Evolutionary conservation across 2,329 filamentous ascomycete species (phyloP).

Genomic region (Penicillium sp.): DNA sequence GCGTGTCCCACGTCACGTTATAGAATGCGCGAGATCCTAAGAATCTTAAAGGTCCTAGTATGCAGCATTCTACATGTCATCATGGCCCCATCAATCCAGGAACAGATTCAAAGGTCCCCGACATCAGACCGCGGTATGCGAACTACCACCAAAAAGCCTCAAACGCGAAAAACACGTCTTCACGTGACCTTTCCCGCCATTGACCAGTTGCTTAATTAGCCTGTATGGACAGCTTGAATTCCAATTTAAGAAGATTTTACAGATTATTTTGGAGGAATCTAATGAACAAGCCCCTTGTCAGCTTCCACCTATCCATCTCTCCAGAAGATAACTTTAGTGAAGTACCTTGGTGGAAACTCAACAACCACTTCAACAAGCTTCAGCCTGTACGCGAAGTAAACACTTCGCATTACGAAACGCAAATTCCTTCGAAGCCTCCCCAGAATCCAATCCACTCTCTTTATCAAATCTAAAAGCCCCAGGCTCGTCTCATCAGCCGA

Average conservation of each 20-base stretch:
- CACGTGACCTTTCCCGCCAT: not conserved
- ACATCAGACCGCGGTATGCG: not conserved
- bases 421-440: not conserved
- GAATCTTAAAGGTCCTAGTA: constrained; percentile 8
- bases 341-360: too few relatives aligned
- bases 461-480: not conserved
- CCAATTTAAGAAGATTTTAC: too few relatives aligned
- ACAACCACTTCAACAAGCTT: not conserved
- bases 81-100: not conserved
- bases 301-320: too few relatives aligned
- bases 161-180: constrained; percentile 1
- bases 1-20: constrained; percentile 20
- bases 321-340: too few relatives aligned
- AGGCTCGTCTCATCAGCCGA: not conserved
- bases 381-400: not conserved
- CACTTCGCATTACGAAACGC: not conserved
- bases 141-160: not conserved
- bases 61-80: constrained; percentile 8
- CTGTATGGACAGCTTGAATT: too few relatives aligned
- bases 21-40: constrained; percentile 16
- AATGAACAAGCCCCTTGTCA: fast-evolving
- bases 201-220: not conserved
- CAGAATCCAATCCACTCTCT: not conserved
- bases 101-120: not conserved
- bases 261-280: too few relatives aligned